Conservation (phyloP, 1,284 basidiomycete genomes). For the Fistulina hepatica region DNA sequence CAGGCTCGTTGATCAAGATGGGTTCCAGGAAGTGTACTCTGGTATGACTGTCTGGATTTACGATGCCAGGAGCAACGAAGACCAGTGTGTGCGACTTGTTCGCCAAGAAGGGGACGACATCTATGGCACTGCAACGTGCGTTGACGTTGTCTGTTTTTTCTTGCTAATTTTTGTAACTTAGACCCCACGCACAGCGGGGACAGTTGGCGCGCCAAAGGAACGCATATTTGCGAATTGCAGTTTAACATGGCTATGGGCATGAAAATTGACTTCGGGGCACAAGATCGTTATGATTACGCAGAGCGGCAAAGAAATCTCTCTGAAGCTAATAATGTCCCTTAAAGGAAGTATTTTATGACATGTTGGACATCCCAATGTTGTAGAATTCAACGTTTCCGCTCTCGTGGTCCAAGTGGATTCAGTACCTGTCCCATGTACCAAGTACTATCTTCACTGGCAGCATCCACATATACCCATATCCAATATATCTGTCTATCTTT, state of each 20-base stretch:
- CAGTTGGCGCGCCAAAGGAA: conserved; percentile 62
- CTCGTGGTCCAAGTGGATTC: too few species aligned
- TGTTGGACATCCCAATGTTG: too few species aligned
- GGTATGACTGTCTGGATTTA: conserved; percentile 68
- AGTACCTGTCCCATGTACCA: too few species aligned
- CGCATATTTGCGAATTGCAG: conserved; percentile 63
- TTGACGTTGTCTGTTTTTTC: conserved; percentile 1
- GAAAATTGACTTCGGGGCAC: conserved; percentile 64
- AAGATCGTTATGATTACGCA: conserved; percentile 57
- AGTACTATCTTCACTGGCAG: too few species aligned
- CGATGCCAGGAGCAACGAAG: conserved; percentile 50
- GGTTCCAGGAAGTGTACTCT: conserved; percentile 63
- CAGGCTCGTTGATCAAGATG: conserved; percentile 48
- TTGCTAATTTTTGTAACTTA: neutral
- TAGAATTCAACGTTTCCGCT: too few species aligned
- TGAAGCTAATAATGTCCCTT: conserved; percentile 26
- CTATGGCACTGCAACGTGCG: conserved; percentile 64
- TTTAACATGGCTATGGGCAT: conserved; percentile 54
- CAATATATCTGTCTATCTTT: too few species aligned
- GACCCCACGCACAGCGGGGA: conserved; percentile 41
- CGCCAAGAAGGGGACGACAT: conserved; percentile 41
- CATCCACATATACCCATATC: too few species aligned
- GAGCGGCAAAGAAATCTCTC: conserved; percentile 53
- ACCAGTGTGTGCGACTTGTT: conserved; percentile 54
- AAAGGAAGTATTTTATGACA: too few species aligned